Base-by-base conservation (phyloP, 257 asterid species). In the Fraxinus anomala region DNA sequence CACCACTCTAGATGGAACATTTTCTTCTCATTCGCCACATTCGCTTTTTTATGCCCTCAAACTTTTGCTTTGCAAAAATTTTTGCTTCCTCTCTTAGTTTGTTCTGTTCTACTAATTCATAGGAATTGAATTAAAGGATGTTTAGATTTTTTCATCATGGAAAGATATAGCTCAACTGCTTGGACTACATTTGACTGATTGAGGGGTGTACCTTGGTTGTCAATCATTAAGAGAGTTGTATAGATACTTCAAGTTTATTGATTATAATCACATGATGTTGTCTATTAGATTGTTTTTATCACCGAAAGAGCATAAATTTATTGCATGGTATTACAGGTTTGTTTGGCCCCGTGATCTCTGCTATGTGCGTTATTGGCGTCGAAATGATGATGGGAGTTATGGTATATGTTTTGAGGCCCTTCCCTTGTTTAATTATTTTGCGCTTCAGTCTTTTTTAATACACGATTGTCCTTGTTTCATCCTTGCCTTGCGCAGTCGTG, bases 311-410 rank as follows among this genome's bases (percentile, higher is more conserved):
- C 76, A 40, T 69, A 77, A 40, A 79, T 68, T 72, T 72, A 44
- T 74, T 72, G 77, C 75, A 39, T 77, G 74, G 68, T 71, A 72
- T 78, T 83, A 54, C 89, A 94, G 99, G 90, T 78, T 94, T 78
- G 89, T 92, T 37, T 94, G 99, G 99, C 97, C 99, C 61, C 97
- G 99, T 77, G 99, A 94, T 80, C 92, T 94, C 78, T 94, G 99
- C 87, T 94, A 94, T 83, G 96, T 94, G 72, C 96, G 99, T 72
- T 94, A 94, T 73, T 94, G 99, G 99, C 99, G 97, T 76, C 91
- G 99, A 72, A 94, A 92, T 86, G 99, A 94, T 88, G 99, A 94
- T 77, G 99, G 99, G 24, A 94, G 99, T 84, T 94, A 94, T 84
- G 99, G 99, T 94, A 89, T 86, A 74, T 70, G 44, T 70, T 70